Evolutionary conservation across 2,329 filamentous ascomycete genomes (phyloP), one percentile per base, ranked within the genome.

Genomic region (Diaporthe sp.): DNA sequence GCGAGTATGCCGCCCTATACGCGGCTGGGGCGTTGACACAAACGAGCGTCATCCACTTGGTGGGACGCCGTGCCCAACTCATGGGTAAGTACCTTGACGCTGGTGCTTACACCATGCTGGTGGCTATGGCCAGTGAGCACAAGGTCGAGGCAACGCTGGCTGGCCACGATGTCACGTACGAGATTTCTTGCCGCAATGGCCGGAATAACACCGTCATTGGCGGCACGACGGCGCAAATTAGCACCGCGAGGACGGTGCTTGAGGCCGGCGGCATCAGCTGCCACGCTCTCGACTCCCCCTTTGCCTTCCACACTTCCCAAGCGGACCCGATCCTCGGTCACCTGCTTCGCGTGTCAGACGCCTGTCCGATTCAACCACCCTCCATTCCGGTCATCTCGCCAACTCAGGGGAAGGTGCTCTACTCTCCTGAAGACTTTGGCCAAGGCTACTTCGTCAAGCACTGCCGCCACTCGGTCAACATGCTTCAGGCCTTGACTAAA

Each of bases 151-250:
- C 87, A 90, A 44, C 85, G 87, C 8, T 89, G 84, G 55, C 10
- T 61, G 37, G 13, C 22, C 34, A 86, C 89, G 28, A 77, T 79
- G 85, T 61, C 15, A 37, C 7, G 8, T 81, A 88, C 72, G 88
- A 89, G 65, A 79, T 90, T 44, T 92, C 94, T 20, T 97, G 95
- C 85, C 89, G 95, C 81, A 97, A 97, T 79, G 91, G 92, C 0
- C 91, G 92, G 0, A 87, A 90, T 71, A 93, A 95, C 81, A 95
- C 92, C 10, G 94, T 97, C 1, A 86, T 97, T 22, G 86, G 85
- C 39, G 89, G 88, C 9, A 79, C 81, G 7, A 83, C 84, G 0
- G 79, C 79, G 1, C 82, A 87, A 65, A 84, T 90, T 39, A 79
- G 82, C 4, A 81, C 84, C 6, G 85, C 91, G 22, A 86, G 88